Conservation (phyloP, 2,329 filamentous ascomycete species). For the Talaromyces sp. region DNA sequence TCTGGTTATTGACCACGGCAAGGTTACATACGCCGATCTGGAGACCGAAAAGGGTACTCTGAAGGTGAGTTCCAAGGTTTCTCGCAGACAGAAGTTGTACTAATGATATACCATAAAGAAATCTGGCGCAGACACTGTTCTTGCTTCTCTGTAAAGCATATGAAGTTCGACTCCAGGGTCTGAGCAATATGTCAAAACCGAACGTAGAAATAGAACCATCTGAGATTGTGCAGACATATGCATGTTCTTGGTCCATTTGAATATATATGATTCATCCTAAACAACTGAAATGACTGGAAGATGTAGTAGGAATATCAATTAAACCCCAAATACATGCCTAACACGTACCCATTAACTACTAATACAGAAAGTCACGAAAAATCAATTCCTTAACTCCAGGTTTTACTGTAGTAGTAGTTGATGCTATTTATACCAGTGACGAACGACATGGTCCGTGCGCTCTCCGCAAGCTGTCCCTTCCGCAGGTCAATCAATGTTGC, state of each 20-base stretch:
- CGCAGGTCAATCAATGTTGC: slow-evolving; percentile 1
- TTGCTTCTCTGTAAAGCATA: slow-evolving; percentile 31
- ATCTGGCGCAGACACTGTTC: slow-evolving; percentile 34
- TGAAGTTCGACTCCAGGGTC: background rate
- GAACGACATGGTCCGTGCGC: slow-evolving; percentile 8
- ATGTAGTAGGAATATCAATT: background rate
- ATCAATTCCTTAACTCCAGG: too few species aligned
- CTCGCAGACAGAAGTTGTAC: background rate
- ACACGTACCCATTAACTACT: background rate
- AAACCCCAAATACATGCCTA: background rate
- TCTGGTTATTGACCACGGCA: slow-evolving; percentile 76
- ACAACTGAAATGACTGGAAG: background rate
- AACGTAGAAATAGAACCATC: background rate
- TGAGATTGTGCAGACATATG: background rate
- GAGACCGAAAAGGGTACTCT: slow-evolving; percentile 49
- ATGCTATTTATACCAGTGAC: background rate
- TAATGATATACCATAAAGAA: slow-evolving; percentile 20
- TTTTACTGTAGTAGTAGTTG: background rate
- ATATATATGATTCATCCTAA: background rate
- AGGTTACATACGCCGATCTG: slow-evolving; percentile 72
- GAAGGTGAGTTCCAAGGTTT: slow-evolving; percentile 28
- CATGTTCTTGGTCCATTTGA: background rate
- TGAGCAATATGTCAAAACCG: background rate
- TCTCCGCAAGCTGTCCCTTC: slow-evolving; percentile 12
- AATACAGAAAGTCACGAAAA: background rate